phyloP scores from a whole-genome alignment of 2,329 filamentous ascomycete genomes.

The Zymoseptoria pseudotritici region DNA sequence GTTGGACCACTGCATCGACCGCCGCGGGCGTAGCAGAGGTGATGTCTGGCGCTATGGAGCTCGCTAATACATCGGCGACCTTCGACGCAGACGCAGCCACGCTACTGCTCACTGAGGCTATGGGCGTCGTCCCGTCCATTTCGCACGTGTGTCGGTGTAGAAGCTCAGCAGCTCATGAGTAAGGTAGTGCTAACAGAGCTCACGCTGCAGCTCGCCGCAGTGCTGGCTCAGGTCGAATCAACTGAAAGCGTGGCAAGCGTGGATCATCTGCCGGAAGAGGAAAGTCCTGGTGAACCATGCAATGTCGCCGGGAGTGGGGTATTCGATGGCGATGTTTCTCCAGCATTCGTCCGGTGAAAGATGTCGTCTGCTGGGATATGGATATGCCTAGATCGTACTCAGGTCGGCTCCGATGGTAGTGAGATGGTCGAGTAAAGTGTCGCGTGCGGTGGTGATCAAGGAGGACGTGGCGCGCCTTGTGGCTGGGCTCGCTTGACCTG shows the following conservation, averaged over 20 bases:
- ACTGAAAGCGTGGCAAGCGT: background rate
- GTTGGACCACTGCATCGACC: background rate
- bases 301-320: background rate
- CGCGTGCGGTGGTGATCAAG: background rate
- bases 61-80: conserved; percentile 1
- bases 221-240: conserved; percentile 2
- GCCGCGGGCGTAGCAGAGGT: conserved; percentile 10
- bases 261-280: background rate
- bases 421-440: background rate
- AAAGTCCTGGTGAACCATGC: background rate
- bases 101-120: background rate
- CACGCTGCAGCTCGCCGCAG: background rate
- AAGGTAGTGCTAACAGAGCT: background rate
- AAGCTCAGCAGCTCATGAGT: background rate
- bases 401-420: background rate
- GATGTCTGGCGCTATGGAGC: conserved; percentile 2
- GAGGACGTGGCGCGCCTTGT: background rate
- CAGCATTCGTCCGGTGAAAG: background rate
- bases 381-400: background rate
- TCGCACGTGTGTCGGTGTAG: conserved; percentile 2
- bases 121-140: conserved; percentile 5
- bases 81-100: conserved; percentile 1
- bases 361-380: background rate
- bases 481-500: background rate
- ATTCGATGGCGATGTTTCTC: background rate